Evolutionary conservation across 805 yeast species (phyloP), one percentile per base, ranked within the genome.

Genomic region (Candida gorgasii): DNA sequence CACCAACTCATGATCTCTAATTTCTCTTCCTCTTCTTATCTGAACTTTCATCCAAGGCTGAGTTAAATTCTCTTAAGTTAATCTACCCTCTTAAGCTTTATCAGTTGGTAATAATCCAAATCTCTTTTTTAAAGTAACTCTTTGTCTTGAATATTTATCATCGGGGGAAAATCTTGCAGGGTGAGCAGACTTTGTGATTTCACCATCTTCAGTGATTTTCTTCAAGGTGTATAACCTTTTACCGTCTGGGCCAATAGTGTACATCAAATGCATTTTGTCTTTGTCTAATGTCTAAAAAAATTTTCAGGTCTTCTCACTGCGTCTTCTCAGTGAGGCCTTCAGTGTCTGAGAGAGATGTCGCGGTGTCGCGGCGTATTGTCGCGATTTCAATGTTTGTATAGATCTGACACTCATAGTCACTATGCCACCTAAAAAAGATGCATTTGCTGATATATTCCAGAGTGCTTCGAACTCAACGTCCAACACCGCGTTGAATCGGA

Each of bases 161-260:
- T 93, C 99, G 55, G 99, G 99, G 24, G 99, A 93, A 69, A 93
- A 93, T 73, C 99, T 85, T 41, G 99, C 99, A 49, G 99, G 99
- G 69, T 93, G 99, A 31, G 99, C 99, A 54, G 96, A 86, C 75
- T 89, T 89, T 63, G 99, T 95, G 75, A 92, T 89, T 67, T 89
- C 96, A 49, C 99, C 98, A 6, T 75, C 69, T 48, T 76, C 89
- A 43, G 95, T 84, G 56, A 63, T 52, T 75, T 93, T 93, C 67
- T 87, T 75, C 54, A 93, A 76, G 42, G 99, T 93, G 79, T 93
- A 93, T 59, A 86, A 68, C 70, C 99, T 86, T 79, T 92, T 92
- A 57, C 99, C 99, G 57, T 90, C 96, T 49, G 82, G 80, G 60
- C 90, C 96, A 62, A 85, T 69, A 48, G 97, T 90, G 89, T 86